Base-by-base conservation (phyloP, 352 stramenopile species). In the Phytophthora pseudosyringae region DNA sequence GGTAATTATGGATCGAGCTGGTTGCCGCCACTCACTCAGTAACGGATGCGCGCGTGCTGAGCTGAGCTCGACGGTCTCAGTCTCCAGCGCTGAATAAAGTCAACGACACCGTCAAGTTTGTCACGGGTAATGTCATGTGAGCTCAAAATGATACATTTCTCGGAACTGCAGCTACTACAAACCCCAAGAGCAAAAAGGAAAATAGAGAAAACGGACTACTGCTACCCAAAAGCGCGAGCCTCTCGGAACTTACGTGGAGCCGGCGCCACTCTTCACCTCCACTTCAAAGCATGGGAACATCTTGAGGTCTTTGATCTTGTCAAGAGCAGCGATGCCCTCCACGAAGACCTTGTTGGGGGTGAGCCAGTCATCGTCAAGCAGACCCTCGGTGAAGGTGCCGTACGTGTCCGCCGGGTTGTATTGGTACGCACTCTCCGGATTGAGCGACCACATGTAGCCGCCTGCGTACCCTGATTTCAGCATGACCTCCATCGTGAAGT, bases 371-470 rank as follows among this genome's bases (percentile, higher is more conserved):
- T 93, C 80, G 6, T 74, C 56, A 29, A 93, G 63, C 54, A 93
- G 49, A 1, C 81, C 81, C 51, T 93, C 81, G 1, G 78, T 90
- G 56, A 91, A 93, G 0, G 57, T 58, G 25, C 81, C 83, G 54
- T 71, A 83, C 15, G 60, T 87, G 50, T 90, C 81, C 7, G 83
- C 77, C 0, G 83, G 83, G 46, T 92, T 92, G 71, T 73, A 90
- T 65, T 88, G 76, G 66, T 93, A 93, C 44, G 80, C 83, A 68
- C 75, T 88, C 67, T 91, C 83, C 0, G 83, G 83, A 46, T 93
- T 93, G 3, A 93, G 66, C 10, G 81, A 90, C 83, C 83, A 93
- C 80, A 93, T 89, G 63, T 89, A 93, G 3, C 80, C 82, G n/a
- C 83, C 83, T 0, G 80, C 81, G 32, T 86, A 86, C 0, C 69